Percentiles rank a stretch among this genome's conserved stretches.
These are phyloP conservation scores for Fomitopsis betulina DNA, from an alignment of 1,284 basidiomycete genomes.

Conservation along the genomic window DNA sequence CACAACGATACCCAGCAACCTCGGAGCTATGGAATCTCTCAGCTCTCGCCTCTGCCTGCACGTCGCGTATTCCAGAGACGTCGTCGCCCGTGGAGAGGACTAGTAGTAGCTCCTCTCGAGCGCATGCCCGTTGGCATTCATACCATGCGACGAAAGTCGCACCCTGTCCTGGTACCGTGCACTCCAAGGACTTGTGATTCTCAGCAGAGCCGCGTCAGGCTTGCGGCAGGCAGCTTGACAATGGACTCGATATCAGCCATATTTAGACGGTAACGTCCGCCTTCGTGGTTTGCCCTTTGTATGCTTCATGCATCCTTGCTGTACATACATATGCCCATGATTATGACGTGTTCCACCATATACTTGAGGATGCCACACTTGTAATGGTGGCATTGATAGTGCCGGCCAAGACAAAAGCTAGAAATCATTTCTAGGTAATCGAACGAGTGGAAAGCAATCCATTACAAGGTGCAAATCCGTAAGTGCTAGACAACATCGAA, in stretches of 20 bases:
- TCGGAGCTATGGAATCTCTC: too few species aligned
- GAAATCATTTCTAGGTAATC: background rate
- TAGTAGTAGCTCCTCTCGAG: background rate
- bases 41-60: too few species aligned
- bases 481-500: conserved; percentile 6
- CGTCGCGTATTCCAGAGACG: too few species aligned
- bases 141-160: background rate
- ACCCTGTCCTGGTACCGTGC: background rate
- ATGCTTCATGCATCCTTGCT: background rate
- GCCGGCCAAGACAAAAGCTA: background rate
- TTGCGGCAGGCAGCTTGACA: background rate
- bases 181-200: background rate
- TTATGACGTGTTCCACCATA: background rate
- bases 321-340: background rate
- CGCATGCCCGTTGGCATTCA: background rate
- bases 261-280: background rate
- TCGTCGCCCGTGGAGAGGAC: too few species aligned
- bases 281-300: background rate
- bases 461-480: background rate
- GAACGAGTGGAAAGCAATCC: background rate
- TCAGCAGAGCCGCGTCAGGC: background rate
- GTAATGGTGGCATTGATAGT: too few species aligned
- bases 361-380: too few species aligned
- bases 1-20: too few species aligned
- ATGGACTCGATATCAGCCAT: background rate